Evolutionary conservation across 2,329 filamentous ascomycete genomes (phyloP).

Genomic region (Fusarium irregulare): DNA sequence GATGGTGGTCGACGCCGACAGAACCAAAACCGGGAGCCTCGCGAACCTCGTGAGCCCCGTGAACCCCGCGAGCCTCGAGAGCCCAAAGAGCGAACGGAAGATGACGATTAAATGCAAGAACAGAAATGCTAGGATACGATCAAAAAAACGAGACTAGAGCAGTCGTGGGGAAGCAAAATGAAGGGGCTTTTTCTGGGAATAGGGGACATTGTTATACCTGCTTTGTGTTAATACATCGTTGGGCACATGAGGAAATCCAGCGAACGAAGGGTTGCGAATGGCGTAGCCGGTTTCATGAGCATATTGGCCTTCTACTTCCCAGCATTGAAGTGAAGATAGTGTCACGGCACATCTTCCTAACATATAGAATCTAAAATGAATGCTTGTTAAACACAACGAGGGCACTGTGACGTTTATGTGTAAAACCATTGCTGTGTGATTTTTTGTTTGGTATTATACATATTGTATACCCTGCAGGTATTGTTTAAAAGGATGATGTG

Average conservation of each 20-base stretch:
- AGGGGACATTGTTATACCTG: conserved; percentile 43
- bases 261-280: conserved; percentile 51
- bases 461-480: conserved; percentile 8
- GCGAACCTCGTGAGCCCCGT: conserved; percentile 27
- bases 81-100: conserved; percentile 61
- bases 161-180: conserved; percentile 31
- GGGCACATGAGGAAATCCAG: conserved; percentile 44
- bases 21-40: conserved; percentile 34
- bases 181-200: conserved; percentile 34
- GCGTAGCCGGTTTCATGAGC: conserved; percentile 53
- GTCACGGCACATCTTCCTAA: conserved; percentile 30
- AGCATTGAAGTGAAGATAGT: conserved; percentile 37
- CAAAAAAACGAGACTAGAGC: conserved; percentile 37
- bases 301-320: conserved; percentile 48
- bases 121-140: conserved; percentile 25
- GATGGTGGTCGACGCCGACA: conserved; percentile 52
- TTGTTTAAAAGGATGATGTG: conserved; percentile 24
- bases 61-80: conserved; percentile 31
- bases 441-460: conserved; percentile 19
- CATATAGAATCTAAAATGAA: conserved; percentile 38
- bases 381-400: conserved; percentile 27
- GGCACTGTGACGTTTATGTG: not conserved
- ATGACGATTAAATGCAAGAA: conserved; percentile 62
- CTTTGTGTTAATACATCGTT: conserved; percentile 52
- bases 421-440: not conserved